Percentiles rank a stretch among this genome's conserved stretches.
These are phyloP conservation scores for Moesziomyces parantarcticus DNA, from an alignment of 1,284 basidiomycete genomes.

Conservation along the genomic window DNA sequence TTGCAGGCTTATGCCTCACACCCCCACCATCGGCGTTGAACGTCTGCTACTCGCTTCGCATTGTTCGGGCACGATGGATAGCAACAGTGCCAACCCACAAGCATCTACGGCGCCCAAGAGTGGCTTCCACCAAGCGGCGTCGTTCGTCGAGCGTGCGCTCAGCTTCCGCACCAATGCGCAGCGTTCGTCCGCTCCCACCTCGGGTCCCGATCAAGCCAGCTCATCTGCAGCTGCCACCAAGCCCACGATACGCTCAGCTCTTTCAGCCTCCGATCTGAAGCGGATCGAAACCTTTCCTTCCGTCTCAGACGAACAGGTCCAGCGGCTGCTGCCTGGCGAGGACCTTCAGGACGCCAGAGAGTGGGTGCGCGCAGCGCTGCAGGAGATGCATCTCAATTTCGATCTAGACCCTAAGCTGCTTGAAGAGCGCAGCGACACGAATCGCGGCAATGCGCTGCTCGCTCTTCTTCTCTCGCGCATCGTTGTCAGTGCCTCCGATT, in stretches of 20 bases:
- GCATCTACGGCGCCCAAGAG: conserved; percentile 9
- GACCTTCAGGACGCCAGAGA: conserved; percentile 17
- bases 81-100: neutral
- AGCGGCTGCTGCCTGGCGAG: conserved; percentile 31
- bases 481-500: neutral
- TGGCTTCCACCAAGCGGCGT: conserved; percentile 46
- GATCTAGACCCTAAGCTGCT: conserved; percentile 54
- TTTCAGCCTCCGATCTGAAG: conserved; percentile 20
- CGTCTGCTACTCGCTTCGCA: too few species aligned
- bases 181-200: conserved; percentile 11
- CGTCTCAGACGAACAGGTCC: conserved; percentile 28
- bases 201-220: conserved; percentile 1
- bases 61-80: too few species aligned
- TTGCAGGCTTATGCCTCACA: neutral
- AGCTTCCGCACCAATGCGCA: conserved; percentile 37
- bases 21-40: neutral
- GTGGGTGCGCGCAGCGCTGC: conserved; percentile 42
- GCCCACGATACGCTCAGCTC: conserved; percentile 10
- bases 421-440: conserved; percentile 42
- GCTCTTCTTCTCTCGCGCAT: conserved; percentile 45
- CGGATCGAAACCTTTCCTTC: conserved; percentile 30
- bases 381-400: conserved; percentile 60
- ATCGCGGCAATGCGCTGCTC: conserved; percentile 47
- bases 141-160: conserved; percentile 43
- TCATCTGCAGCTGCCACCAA: neutral